These are phyloP conservation scores for Chrysanthemum seticuspe DNA, from an alignment of 129 eudicot genomes.

Conservation along the genomic window DNA sequence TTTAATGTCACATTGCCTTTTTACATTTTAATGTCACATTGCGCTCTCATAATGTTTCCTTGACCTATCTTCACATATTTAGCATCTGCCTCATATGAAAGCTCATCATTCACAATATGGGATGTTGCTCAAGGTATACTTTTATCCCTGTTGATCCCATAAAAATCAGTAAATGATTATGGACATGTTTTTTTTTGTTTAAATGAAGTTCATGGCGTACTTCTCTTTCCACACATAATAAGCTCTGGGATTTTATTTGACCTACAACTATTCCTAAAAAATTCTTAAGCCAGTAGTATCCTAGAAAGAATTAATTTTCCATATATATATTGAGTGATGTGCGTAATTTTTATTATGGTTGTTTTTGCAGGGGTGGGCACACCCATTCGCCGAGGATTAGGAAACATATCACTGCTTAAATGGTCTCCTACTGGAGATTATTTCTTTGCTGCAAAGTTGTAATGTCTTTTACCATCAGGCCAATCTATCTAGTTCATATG, in stretches of 20 bases:
- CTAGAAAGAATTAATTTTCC: not conserved
- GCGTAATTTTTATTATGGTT: constrained; percentile 8
- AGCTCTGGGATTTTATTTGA: constrained; percentile 1
- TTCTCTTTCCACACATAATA: constrained; percentile 16
- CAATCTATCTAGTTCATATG: constrained; percentile 12
- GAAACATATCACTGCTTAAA: constrained; percentile 82
- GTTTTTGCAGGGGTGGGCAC: constrained; percentile 67
- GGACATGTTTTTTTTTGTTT: constrained; percentile 2
- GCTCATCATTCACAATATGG: constrained; percentile 94
- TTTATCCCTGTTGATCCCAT: not conserved
- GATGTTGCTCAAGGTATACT: constrained; percentile 90
- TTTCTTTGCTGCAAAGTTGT: constrained; percentile 92
- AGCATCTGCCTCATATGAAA: constrained; percentile 90
- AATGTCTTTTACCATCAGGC: constrained; percentile 31
- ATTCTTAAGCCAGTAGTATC: not conserved
- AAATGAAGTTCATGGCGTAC: not conserved
- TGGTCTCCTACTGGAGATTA: constrained; percentile 99
- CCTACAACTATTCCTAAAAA: constrained; percentile 3
- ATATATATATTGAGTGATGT: constrained; percentile 4
- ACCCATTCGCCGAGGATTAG: constrained; percentile 96
- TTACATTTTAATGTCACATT: not conserved
- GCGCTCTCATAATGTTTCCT: constrained; percentile 35
- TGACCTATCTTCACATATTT: constrained; percentile 69
- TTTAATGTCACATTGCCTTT: not conserved
- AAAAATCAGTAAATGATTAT: not conserved